These are phyloP conservation scores for Rhynchosporium graminicola DNA, from an alignment of 2,329 filamentous ascomycete genomes.

Conservation along the genomic window DNA sequence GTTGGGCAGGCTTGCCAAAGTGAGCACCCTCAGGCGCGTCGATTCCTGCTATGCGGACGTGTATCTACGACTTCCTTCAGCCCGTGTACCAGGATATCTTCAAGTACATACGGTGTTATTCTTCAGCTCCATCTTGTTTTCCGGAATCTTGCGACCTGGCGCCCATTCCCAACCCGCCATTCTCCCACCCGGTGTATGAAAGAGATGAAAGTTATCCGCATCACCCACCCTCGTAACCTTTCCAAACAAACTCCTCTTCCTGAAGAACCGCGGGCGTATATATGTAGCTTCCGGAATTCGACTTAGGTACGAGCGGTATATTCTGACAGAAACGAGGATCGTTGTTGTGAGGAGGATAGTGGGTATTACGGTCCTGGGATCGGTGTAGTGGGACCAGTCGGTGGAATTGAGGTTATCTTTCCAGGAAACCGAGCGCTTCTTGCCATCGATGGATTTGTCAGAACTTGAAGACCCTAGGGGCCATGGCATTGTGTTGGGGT, in stretches of 20 bases:
- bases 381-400: slow-evolving; percentile 56
- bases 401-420: slow-evolving; percentile 48
- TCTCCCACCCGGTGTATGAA: slow-evolving; percentile 89
- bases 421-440: slow-evolving; percentile 44
- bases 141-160: slow-evolving; percentile 69
- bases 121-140: slow-evolving; percentile 66
- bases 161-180: slow-evolving; percentile 92
- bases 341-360: slow-evolving; percentile 57
- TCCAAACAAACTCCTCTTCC: slow-evolving; percentile 76
- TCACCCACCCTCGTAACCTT: slow-evolving; percentile 92
- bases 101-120: slow-evolving; percentile 66
- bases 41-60: slow-evolving; percentile 85
- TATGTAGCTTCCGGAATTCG: slow-evolving; percentile 78
- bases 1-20: slow-evolving; percentile 87
- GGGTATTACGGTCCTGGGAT: slow-evolving; percentile 55
- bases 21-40: slow-evolving; percentile 93
- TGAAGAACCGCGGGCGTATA: slow-evolving; percentile 74
- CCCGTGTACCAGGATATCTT: background rate
- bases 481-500: slow-evolving; percentile 48
- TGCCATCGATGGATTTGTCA: slow-evolving; percentile 34
- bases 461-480: slow-evolving; percentile 47
- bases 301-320: slow-evolving; percentile 78
- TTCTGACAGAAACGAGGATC: slow-evolving; percentile 53
- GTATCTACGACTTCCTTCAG: slow-evolving; percentile 58
- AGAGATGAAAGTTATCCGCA: slow-evolving; percentile 93